These are phyloP conservation scores for Golubevia sp. DNA, from an alignment of 1,284 basidiomycete genomes.

Conservation along the genomic window DNA sequence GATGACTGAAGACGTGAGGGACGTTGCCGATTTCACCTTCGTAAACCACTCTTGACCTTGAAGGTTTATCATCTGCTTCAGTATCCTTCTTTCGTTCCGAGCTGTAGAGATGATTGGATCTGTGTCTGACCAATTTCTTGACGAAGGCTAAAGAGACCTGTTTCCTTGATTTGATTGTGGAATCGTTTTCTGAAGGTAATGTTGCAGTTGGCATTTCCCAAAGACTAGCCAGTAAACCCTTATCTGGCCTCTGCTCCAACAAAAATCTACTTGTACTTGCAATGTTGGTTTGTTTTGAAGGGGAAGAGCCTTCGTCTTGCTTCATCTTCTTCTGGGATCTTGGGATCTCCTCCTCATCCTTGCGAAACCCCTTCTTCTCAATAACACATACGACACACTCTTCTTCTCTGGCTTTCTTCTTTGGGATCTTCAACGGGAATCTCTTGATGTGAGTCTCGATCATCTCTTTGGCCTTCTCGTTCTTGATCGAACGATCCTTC, in stretches of 20 bases:
- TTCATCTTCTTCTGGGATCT: slow-evolving; percentile 78
- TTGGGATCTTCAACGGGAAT: slow-evolving; percentile 84
- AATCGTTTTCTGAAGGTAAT: slow-evolving; percentile 14
- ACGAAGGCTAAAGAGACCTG: slow-evolving; percentile 10
- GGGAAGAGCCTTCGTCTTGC: slow-evolving; percentile 71
- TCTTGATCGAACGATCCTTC: not conserved
- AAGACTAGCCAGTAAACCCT: slow-evolving; percentile 85
- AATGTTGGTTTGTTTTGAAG: not conserved
- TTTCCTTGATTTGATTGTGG: slow-evolving; percentile 7
- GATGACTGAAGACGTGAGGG: slow-evolving; percentile 85
- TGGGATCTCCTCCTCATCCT: slow-evolving; percentile 60
- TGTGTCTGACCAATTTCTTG: slow-evolving; percentile 9
- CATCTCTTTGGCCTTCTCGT: slow-evolving; percentile 4
- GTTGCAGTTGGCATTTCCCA: slow-evolving; percentile 76
- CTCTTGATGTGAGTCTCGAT: slow-evolving; percentile 66
- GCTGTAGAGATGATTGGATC: slow-evolving; percentile 41
- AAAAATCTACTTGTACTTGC: slow-evolving; percentile 5
- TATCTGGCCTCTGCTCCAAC: slow-evolving; percentile 24
- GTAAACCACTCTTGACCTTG: slow-evolving; percentile 18
- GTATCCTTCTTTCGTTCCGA: slow-evolving; percentile 34
- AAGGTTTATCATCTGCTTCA: not conserved
- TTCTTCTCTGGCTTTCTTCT: slow-evolving; percentile 83
- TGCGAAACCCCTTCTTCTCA: slow-evolving; percentile 70
- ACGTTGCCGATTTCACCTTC: slow-evolving; percentile 62
- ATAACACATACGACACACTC: slow-evolving; percentile 82